phyloP scores from a whole-genome alignment of 352 stramenopile species.

The Phytophthora podocarpi region DNA sequence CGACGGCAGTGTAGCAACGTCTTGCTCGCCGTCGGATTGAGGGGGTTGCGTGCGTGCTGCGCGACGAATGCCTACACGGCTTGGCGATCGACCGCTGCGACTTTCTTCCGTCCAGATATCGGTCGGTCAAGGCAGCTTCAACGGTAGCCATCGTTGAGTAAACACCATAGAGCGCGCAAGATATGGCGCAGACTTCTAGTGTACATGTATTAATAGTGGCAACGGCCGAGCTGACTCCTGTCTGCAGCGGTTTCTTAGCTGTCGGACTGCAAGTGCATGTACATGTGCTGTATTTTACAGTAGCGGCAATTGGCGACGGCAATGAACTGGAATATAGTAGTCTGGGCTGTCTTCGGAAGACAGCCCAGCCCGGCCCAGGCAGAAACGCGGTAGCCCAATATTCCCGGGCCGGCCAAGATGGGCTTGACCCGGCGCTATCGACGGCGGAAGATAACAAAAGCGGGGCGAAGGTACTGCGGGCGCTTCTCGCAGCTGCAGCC shows the following conservation, averaged over 20 bases:
- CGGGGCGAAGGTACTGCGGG: slow-evolving; percentile 6
- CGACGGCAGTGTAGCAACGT: no score
- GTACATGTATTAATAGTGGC: no score
- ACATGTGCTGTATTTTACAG: background rate
- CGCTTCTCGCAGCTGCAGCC: slow-evolving; percentile 21
- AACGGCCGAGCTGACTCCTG: slow-evolving; percentile 9
- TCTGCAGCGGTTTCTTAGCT: background rate
- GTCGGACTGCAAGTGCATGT: background rate
- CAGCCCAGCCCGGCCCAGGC: slow-evolving; percentile 2
- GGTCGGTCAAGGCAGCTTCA: slow-evolving; percentile 3
- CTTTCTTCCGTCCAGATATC: slow-evolving; percentile 21
- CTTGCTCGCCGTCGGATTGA: background rate
- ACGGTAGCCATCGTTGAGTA: slow-evolving; percentile 1
- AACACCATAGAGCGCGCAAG: slow-evolving; percentile 2
- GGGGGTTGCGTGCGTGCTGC: slow-evolving; percentile 20
- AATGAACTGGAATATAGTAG: no score
- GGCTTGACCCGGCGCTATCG: slow-evolving; percentile 13
- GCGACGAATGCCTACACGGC: background rate
- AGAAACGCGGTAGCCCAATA: slow-evolving; percentile 17
- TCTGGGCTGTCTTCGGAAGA: background rate
- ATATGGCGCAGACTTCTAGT: slow-evolving; percentile 7
- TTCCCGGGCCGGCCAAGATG: slow-evolving; percentile 4
- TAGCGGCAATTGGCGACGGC: slow-evolving; percentile 6
- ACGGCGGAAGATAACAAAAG: slow-evolving; percentile 33
- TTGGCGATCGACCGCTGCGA: slow-evolving; percentile 6